Conservation (phyloP, 176 grass and related monocot genomes). For the Neostapfia colusana region DNA sequence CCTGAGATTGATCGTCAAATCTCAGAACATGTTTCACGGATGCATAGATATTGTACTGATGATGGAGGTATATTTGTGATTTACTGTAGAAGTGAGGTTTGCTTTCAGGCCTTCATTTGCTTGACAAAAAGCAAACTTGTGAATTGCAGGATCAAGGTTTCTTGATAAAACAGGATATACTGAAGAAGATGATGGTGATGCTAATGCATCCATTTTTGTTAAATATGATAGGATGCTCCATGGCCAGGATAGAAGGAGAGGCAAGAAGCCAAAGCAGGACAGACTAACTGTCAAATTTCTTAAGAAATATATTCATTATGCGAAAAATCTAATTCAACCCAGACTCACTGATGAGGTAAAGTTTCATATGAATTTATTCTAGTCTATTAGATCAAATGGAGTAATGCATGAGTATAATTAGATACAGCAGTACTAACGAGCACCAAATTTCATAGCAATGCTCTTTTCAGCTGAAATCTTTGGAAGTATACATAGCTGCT, state of each 20-base stretch:
- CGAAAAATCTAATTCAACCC: constrained; percentile 91
- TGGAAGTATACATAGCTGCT: neutral
- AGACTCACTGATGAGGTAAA: constrained; percentile 92
- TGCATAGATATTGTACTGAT: constrained; percentile 97
- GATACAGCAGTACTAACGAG: neutral
- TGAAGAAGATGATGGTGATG: constrained; percentile 87
- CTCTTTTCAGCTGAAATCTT: neutral
- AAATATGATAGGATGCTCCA: constrained; percentile 95
- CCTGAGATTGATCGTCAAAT: constrained; percentile 94
- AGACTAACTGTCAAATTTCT: constrained; percentile 85
- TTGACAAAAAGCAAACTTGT: constrained; percentile 26
- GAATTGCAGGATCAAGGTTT: constrained; percentile 50
- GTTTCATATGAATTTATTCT: constrained; percentile 10
- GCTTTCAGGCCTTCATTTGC: constrained; percentile 24
- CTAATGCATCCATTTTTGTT: constrained; percentile 78
- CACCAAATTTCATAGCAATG: neutral
- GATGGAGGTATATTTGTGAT: constrained; percentile 64
- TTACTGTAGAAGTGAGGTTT: constrained; percentile 18
- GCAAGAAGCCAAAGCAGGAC: constrained; percentile 85
- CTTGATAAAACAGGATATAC: constrained; percentile 66
- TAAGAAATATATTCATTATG: constrained; percentile 99
- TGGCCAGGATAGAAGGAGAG: constrained; percentile 87
- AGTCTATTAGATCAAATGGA: neutral
- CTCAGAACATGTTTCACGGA: constrained; percentile 87
- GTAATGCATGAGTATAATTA: neutral